These are phyloP conservation scores for Nicotiana benthamiana DNA, from an alignment of 257 asterid genomes.

Conservation along the genomic window DNA sequence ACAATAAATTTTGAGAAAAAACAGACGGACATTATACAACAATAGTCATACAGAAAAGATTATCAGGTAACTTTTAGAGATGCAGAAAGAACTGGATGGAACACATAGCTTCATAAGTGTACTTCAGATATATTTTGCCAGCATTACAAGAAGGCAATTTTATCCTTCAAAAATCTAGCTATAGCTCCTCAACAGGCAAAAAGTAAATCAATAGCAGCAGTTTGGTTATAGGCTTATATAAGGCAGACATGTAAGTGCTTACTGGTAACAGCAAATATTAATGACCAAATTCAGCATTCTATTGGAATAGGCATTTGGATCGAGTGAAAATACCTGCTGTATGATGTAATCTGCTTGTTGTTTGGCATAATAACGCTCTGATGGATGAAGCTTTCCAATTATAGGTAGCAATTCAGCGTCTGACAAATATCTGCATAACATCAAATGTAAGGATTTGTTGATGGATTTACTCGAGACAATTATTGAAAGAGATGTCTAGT, in stretches of 20 bases:
- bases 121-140: neutral
- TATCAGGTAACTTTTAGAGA: neutral
- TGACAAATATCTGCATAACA: constrained; percentile 53
- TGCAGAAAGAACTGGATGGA: neutral
- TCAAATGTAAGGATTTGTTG: neutral
- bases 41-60: neutral
- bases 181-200: neutral
- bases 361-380: constrained; percentile 78
- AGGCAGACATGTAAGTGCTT: neutral
- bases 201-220: neutral
- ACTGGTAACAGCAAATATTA: neutral
- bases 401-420: constrained; percentile 69
- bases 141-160: neutral
- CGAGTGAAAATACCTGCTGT: constrained; percentile 59
- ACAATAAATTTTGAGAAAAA: neutral
- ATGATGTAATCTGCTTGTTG: constrained; percentile 83
- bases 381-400: constrained; percentile 83
- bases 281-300: neutral
- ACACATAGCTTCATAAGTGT: too few species aligned
- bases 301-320: neutral
- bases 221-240: neutral
- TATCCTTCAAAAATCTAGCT: neutral
- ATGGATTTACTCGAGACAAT: constrained; percentile 7
- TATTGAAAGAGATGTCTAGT: constrained; percentile 8
- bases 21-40: neutral